These are phyloP conservation scores for Tolypocladium cylindrosporum DNA, from an alignment of 2,329 filamentous ascomycete species.

Conservation along the genomic window DNA sequence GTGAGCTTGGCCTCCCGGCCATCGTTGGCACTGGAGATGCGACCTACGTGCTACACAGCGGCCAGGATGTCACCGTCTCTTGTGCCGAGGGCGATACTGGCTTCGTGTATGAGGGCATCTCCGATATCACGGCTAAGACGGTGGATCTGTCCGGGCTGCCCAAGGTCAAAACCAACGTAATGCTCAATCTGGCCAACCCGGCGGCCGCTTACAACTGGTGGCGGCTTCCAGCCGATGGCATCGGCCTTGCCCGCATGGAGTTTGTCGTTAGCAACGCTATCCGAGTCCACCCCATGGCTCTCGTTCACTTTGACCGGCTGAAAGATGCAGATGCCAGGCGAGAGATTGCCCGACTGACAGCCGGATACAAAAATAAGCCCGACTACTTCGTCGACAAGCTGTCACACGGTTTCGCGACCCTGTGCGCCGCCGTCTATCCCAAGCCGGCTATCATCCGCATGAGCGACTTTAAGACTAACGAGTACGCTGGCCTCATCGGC, in stretches of 20 bases:
- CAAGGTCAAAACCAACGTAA: conserved; percentile 18
- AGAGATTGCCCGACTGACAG: conserved; percentile 17
- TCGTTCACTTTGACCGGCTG: conserved; percentile 21
- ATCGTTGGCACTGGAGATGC: conserved; percentile 24
- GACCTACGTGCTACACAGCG: conserved; percentile 24
- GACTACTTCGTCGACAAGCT: conserved; percentile 28
- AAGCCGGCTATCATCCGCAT: conserved; percentile 26
- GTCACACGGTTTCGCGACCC: conserved; percentile 21
- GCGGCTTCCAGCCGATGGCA: conserved; percentile 25
- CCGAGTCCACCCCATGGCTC: conserved; percentile 25
- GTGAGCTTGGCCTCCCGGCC: conserved; percentile 25
- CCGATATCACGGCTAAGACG: conserved; percentile 20
- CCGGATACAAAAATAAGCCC: conserved; percentile 21
- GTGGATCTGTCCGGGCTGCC: conserved; percentile 17
- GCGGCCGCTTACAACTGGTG: conserved; percentile 27
- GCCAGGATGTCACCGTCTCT: conserved; percentile 26
- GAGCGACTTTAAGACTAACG: conserved; percentile 31
- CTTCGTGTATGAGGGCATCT: conserved; percentile 25
- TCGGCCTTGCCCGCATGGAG: conserved; percentile 29
- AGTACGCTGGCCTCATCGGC: conserved; percentile 27
- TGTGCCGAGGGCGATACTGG: conserved; percentile 26
- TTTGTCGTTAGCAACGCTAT: conserved; percentile 27
- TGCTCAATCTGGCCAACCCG: conserved; percentile 28
- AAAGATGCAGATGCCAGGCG: conserved; percentile 13
- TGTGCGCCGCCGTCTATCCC: conserved; percentile 26